Base-by-base conservation (phyloP, 179 eudicot genomes). In the Drosera spatulata region DNA sequence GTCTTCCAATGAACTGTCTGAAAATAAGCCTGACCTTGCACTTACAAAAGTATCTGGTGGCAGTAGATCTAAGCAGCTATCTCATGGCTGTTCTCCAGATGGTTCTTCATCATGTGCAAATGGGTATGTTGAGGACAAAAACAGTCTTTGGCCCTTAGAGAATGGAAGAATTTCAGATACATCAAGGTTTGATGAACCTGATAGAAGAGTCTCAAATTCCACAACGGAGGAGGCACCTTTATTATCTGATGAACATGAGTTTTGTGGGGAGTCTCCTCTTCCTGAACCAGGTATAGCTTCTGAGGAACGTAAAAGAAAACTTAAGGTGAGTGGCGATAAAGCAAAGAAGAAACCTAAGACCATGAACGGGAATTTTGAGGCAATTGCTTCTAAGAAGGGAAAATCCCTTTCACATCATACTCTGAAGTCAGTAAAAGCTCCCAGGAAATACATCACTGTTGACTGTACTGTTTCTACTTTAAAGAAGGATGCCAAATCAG, bases 301-400 rank as follows among this genome's bases (percentile, higher is more conserved):
- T 45, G 66, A 69, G 39, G 62, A 69, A 60, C 76, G 67, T 62
- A 93, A 89, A 77, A 80, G 85, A 58, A 84, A 82, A 58, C 73
- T 51, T 39, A 84, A 82, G 62, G 66, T 49, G 58, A 56, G 39
- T 62, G 63, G 59, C 41, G 59, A 67, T 63, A 70, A 66, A 53
- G 61, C 45, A 65, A 61, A 74, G 61, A 85, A 81, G 76, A 84
- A 73, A 71, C 52, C 53, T 42, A 84, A 59, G 64, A 64, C 64
- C 49, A 75, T 67, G 15, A 71, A 67, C 58, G 74, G 64, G 57
- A 82, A 77, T 60, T 13, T 69, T 73, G 61, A 57, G 39, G 71
- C 46, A 48, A 61, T 51, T 46, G 52, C 64, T 43, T 62, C 72
- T 63, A 58, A 50, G 39, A 80, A 75, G 69, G 56, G 64, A 46